Base-by-base conservation (phyloP, 2,329 filamentous ascomycete genomes). In the Fusarium ambrosium region DNA sequence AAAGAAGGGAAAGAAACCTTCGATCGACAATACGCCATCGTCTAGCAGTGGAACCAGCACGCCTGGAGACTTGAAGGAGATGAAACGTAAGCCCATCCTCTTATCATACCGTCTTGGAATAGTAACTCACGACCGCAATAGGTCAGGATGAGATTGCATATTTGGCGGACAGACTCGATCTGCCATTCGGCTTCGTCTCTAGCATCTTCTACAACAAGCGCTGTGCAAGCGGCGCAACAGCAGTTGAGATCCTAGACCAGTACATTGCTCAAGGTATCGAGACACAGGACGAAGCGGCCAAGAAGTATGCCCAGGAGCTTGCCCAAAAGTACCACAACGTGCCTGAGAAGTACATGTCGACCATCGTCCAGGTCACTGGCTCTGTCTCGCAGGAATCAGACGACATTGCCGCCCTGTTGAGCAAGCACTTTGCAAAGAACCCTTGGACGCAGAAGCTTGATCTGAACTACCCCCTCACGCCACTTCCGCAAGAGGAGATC, bases 111-210 rank as follows among this genome's bases (percentile, higher is more conserved):
- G 4, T 10, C 14, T 10, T 16, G 14, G 48, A 16, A n/a, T 9
- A 29, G 32, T 29, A n/a, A 3, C 68, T 72, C 22, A 71, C 34
- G 24, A 4, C 41, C 8, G 16, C 7, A 14, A 58, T 58, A 82
- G 84, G 79, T 4, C 79, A 82, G 63, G 83, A 85, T 37, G 84
- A 87, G 34, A 84, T 88, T 36, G 75, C 81, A 6, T 86, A 84
- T 71, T 78, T 89, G 29, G 84, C 85, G 18, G 83, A 87, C 53
- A 82, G 83, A 51, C 81, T 88, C 11, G 81, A 83, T 53, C 77
- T 87, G 36, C 81, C 84, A 0, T 81, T 81, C 27, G 82, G 82
- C 4, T 83, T 87, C 32, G 84, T 87, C 6, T 81, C 81, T 3
- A 78, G 78, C 11, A 82, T 85, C 18, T 89, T 87, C 70, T 77